Evolutionary conservation across 2,329 filamentous ascomycete genomes (phyloP).

Genomic region (Berkeleyomyces rouxiae): DNA sequence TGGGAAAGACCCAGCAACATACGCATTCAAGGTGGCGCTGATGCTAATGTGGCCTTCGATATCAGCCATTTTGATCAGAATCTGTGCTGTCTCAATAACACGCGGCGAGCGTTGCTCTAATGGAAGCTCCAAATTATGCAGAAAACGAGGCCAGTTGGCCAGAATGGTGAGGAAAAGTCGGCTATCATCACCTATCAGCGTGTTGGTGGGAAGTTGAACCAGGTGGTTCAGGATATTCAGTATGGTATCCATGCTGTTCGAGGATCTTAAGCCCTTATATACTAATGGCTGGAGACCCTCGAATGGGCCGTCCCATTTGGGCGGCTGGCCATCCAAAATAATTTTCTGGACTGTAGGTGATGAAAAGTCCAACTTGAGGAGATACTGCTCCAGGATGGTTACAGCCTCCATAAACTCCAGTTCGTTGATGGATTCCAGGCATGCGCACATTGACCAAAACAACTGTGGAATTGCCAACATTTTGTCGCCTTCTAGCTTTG

Average conservation of each 20-base stretch:
- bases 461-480: slow-evolving; percentile 83
- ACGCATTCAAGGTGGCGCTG: slow-evolving; percentile 51
- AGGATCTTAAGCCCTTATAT: slow-evolving; percentile 85
- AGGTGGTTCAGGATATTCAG: slow-evolving; percentile 64
- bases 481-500: slow-evolving; percentile 62
- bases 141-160: slow-evolving; percentile 77
- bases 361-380: slow-evolving; percentile 72
- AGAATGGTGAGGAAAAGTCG: slow-evolving; percentile 73
- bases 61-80: slow-evolving; percentile 57
- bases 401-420: slow-evolving; percentile 83
- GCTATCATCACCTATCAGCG: slow-evolving; percentile 65
- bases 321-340: slow-evolving; percentile 62
- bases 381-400: slow-evolving; percentile 74
- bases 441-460: slow-evolving; percentile 96
- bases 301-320: slow-evolving; percentile 77
- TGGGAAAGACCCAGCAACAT: slow-evolving; percentile 49
- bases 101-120: slow-evolving; percentile 30
- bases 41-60: slow-evolving; percentile 52
- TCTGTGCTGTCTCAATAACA: slow-evolving; percentile 46
- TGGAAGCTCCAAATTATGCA: slow-evolving; percentile 58
- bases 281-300: slow-evolving; percentile 72
- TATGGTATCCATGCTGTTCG: slow-evolving; percentile 61
- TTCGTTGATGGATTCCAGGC: slow-evolving; percentile 91
- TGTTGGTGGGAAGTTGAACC: slow-evolving; percentile 60
- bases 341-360: slow-evolving; percentile 45